Evolutionary conservation across 2,329 filamentous ascomycete genomes (phyloP).

Genomic region (Chrysoporthe puriensis): DNA sequence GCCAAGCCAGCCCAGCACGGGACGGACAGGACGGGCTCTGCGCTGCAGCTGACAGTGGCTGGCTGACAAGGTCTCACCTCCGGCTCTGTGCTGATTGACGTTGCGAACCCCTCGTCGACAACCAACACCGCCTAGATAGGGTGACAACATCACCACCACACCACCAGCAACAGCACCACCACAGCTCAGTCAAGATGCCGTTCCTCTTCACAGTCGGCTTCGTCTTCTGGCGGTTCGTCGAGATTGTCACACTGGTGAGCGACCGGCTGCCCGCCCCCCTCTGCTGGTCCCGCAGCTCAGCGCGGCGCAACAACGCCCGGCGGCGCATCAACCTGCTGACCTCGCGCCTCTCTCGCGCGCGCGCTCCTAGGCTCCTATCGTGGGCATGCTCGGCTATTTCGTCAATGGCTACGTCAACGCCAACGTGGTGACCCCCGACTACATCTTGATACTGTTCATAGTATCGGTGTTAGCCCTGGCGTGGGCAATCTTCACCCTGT

Average conservation of each 20-base stretch:
- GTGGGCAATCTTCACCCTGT: slow-evolving; percentile 68
- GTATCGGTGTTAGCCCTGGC: slow-evolving; percentile 64
- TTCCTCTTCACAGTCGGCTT: slow-evolving; percentile 65
- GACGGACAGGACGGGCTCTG: background rate
- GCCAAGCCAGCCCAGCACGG: background rate
- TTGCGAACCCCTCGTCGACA: background rate
- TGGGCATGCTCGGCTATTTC: slow-evolving; percentile 71
- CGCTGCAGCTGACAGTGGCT: background rate
- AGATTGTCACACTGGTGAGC: slow-evolving; percentile 65
- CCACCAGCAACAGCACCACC: background rate
- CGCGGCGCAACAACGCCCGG: background rate
- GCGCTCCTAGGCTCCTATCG: slow-evolving; percentile 58
- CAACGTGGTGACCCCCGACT: slow-evolving; percentile 64
- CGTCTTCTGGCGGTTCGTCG: slow-evolving; percentile 62
- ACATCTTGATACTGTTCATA: slow-evolving; percentile 70
- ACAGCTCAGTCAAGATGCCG: slow-evolving; percentile 48
- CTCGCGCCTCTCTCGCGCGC: slow-evolving; percentile 1
- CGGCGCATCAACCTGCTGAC: background rate
- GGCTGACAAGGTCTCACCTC: background rate
- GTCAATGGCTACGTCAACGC: slow-evolving; percentile 60
- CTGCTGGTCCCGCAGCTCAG: background rate
- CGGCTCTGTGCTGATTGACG: background rate
- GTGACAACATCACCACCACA: background rate
- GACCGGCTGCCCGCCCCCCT: background rate
- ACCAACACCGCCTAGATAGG: background rate